Evolutionary conservation across 768 basidiomycete genomes (phyloP).

Genomic region (Phaffia tasmanica): DNA sequence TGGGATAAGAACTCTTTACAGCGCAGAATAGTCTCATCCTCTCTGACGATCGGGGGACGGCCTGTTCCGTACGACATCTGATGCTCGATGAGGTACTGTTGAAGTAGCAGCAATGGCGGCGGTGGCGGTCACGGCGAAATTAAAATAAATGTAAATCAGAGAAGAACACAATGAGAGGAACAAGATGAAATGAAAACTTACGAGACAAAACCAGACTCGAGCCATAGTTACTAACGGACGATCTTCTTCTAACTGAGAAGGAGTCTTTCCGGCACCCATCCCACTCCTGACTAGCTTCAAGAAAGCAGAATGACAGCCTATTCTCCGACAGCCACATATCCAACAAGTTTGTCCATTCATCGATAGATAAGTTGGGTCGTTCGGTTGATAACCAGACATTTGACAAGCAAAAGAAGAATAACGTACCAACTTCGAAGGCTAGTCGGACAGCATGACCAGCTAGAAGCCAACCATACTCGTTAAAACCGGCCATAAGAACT

Average conservation of each 20-base stretch:
- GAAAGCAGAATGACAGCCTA: conserved; percentile 72
- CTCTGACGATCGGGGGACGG: conserved; percentile 79
- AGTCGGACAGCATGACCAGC: conserved; percentile 76
- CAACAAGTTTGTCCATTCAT: too few relatives aligned
- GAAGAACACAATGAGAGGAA: neutral
- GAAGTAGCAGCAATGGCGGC: conserved; percentile 34
- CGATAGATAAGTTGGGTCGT: too few relatives aligned
- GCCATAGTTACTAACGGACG: conserved; percentile 67
- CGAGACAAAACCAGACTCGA: conserved; percentile 74
- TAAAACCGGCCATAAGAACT: conserved; percentile 90
- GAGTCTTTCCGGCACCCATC: conserved; percentile 58
- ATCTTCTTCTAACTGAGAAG: conserved; percentile 51
- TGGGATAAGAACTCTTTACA: conserved; percentile 71
- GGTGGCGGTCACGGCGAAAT: conserved; percentile 87
- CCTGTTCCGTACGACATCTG: conserved; percentile 93
- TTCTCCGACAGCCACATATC: conserved; percentile 43
- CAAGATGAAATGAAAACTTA: conserved; percentile 14
- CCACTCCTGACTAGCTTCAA: conserved; percentile 57
- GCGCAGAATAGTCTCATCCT: conserved; percentile 79
- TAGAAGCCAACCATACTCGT: conserved; percentile 75
- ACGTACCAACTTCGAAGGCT: conserved; percentile 83
- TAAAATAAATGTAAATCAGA: conserved; percentile 36
- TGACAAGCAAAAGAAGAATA: neutral
- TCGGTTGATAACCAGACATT: too few relatives aligned
- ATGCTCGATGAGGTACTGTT: conserved; percentile 10